Conservation (phyloP, 805 yeast genomes). For the Nakazawaea wyomingensis region DNA sequence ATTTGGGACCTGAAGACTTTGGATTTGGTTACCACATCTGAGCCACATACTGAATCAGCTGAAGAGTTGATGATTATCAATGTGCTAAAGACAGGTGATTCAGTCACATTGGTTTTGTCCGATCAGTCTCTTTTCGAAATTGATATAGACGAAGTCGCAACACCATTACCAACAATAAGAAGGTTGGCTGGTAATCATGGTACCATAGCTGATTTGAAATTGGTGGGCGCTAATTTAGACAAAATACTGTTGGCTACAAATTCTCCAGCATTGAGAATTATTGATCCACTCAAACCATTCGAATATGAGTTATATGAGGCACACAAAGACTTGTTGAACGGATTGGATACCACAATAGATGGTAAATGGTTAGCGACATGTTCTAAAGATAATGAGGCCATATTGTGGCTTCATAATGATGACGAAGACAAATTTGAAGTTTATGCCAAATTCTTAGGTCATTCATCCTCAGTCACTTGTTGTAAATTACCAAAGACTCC, state of each 20-base stretch:
- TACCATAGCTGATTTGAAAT: conserved; percentile 83
- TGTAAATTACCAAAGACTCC: conserved; percentile 64
- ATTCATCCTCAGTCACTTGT: conserved; percentile 81
- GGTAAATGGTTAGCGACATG: conserved; percentile 92
- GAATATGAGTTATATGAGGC: conserved; percentile 69
- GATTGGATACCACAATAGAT: conserved; percentile 69
- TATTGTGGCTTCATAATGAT: conserved; percentile 70
- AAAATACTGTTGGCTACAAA: conserved; percentile 86
- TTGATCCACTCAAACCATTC: conserved; percentile 56
- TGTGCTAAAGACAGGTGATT: conserved; percentile 31
- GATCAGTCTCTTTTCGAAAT: conserved; percentile 69
- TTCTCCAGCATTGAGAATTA: conserved; percentile 79
- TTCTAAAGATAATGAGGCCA: conserved; percentile 81
- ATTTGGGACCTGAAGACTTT: conserved; percentile 57
- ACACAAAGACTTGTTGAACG: conserved; percentile 80
- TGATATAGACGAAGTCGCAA: conserved; percentile 22
- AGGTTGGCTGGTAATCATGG: conserved; percentile 92
- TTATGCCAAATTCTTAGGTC: conserved; percentile 74
- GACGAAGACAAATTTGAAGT: conserved; percentile 31
- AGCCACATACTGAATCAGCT: conserved; percentile 46
- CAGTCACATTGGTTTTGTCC: conserved; percentile 52
- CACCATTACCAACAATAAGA: conserved; percentile 38
- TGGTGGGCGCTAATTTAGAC: conserved; percentile 57
- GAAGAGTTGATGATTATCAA: conserved; percentile 75
- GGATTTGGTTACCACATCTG: conserved; percentile 36